phyloP scores from a whole-genome alignment of 73 alveolate species.

The Paramecium biaurelia region DNA sequence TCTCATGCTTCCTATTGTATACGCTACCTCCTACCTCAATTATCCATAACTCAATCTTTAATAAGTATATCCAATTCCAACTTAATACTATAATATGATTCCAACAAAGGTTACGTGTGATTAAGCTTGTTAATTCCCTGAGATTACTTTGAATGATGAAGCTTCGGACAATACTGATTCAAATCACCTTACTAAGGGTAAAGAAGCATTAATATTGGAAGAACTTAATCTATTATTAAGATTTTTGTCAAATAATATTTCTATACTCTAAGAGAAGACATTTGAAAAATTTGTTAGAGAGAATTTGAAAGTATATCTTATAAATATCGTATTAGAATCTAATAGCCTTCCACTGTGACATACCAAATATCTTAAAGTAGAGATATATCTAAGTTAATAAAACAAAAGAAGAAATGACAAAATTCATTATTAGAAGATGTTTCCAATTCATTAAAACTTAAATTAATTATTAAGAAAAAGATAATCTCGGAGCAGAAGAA shows the following conservation, averaged over 20 bases:
- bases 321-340: neutral
- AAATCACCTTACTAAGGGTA: neutral
- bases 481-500: constrained; percentile 19
- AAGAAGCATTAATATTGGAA: neutral
- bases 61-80: neutral
- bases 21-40: neutral
- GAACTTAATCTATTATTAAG: neutral
- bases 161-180: neutral
- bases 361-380: neutral
- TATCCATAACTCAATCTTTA: constrained; percentile 39
- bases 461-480: constrained; percentile 14
- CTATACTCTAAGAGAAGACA: neutral
- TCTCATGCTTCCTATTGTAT: constrained; percentile 51
- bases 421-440: constrained; percentile 51
- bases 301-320: neutral
- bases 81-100: neutral
- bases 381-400: constrained; percentile 24
- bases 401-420: constrained; percentile 56
- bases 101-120: neutral
- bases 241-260: constrained; percentile 14
- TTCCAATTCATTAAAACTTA: neutral
- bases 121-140: constrained; percentile 41
- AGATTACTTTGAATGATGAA: neutral
- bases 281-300: neutral
- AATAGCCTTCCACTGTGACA: neutral